phyloP scores from a whole-genome alignment of 75 land plant species.

The Picea glauca region DNA sequence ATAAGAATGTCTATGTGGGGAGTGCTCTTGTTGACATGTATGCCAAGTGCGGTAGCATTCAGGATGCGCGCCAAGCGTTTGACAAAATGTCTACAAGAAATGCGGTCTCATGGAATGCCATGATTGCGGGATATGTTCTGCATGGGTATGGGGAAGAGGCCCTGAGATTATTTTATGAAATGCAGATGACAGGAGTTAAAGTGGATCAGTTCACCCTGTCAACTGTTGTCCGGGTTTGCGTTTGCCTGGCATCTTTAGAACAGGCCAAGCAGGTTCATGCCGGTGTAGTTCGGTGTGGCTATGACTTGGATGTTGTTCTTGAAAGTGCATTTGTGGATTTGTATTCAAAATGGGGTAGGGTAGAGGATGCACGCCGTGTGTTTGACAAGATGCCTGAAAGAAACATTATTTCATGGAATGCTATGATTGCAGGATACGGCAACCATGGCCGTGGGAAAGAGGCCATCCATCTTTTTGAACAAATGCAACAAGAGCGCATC shows the following conservation, averaged over 20 bases:
- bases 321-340: slow-evolving; percentile 54
- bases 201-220: slow-evolving; percentile 8
- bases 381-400: slow-evolving; percentile 54
- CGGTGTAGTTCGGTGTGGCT: slow-evolving; percentile 38
- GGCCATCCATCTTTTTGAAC: slow-evolving; percentile 40
- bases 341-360: slow-evolving; percentile 63
- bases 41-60: slow-evolving; percentile 17
- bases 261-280: slow-evolving; percentile 13
- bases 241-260: slow-evolving; percentile 2
- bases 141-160: slow-evolving; percentile 14
- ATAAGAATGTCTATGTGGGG: not conserved
- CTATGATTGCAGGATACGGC: slow-evolving; percentile 66
- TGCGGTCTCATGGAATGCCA: slow-evolving; percentile 18
- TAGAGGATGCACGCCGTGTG: slow-evolving; percentile 54
- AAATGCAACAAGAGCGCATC: slow-evolving; percentile 45
- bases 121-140: slow-evolving; percentile 19
- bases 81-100: slow-evolving; percentile 12
- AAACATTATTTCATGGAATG: slow-evolving; percentile 71
- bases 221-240: slow-evolving; percentile 7
- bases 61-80: slow-evolving; percentile 10
- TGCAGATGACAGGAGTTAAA: slow-evolving; percentile 9
- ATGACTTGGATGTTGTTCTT: slow-evolving; percentile 41
- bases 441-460: slow-evolving; percentile 53
- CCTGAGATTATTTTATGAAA: not conserved
- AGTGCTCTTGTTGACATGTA: slow-evolving; percentile 21